Evolutionary conservation across 768 basidiomycete genomes (phyloP).

Genomic region (Leccinellum albellum): DNA sequence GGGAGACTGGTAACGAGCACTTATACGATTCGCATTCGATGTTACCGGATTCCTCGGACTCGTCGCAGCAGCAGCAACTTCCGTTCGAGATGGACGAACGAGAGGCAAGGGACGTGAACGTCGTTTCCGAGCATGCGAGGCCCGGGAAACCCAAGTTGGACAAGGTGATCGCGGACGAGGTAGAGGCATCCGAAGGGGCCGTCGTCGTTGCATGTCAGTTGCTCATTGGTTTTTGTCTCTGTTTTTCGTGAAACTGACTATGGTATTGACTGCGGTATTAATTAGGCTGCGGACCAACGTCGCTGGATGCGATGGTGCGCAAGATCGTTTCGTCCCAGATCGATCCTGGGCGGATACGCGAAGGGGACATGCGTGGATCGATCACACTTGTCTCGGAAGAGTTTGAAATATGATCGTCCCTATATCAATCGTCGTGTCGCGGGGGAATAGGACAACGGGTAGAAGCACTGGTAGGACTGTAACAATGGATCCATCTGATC

Average conservation of each 20-base stretch:
- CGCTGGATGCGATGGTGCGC: constrained; percentile 65
- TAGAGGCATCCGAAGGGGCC: constrained; percentile 49
- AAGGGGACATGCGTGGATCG: constrained; percentile 56
- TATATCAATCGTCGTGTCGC: background rate
- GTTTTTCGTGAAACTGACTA: background rate
- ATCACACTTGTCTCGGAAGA: constrained; percentile 66
- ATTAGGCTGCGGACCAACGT: constrained; percentile 70
- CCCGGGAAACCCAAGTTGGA: constrained; percentile 66
- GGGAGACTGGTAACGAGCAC: background rate
- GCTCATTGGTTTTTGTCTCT: no score
- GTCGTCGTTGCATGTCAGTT: constrained; percentile 69
- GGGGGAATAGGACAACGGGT: background rate
- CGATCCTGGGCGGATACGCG: constrained; percentile 46
- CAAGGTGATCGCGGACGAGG: constrained; percentile 61
- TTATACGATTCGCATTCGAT: background rate
- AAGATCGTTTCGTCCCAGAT: constrained; percentile 62
- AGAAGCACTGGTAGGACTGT: background rate
- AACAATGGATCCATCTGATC: background rate
- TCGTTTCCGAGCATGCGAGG: constrained; percentile 59
- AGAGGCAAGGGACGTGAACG: constrained; percentile 57
- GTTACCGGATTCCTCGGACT: background rate
- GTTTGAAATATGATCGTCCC: constrained; percentile 48
- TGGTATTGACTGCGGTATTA: background rate
- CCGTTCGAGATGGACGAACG: constrained; percentile 49
- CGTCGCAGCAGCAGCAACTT: background rate